Conservation (phyloP, 2,329 filamentous ascomycete genomes). For the Botryosphaeria dothidea region DNA sequence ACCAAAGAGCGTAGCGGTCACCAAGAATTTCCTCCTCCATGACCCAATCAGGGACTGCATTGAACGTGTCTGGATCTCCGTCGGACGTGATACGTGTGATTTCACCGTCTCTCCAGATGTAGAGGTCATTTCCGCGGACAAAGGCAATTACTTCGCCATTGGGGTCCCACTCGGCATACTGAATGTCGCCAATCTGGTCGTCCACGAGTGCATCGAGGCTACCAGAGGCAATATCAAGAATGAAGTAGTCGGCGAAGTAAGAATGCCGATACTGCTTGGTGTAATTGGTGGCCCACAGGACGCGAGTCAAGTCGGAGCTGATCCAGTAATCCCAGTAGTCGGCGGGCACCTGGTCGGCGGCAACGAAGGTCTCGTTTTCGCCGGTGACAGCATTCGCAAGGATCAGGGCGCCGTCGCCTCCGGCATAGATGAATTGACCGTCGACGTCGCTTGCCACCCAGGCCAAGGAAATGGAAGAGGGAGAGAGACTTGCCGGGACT, state of each 20-base stretch:
- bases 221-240: conserved; percentile 63
- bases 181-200: conserved; percentile 64
- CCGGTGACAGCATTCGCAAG: conserved; percentile 64
- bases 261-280: conserved; percentile 70
- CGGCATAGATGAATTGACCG: conserved; percentile 61
- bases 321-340: conserved; percentile 62
- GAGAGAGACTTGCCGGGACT: conserved; percentile 44
- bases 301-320: conserved; percentile 58
- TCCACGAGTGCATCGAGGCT: conserved; percentile 56
- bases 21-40: conserved; percentile 62
- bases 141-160: conserved; percentile 63
- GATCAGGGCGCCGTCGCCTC: conserved; percentile 51
- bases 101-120: conserved; percentile 56
- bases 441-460: conserved; percentile 63
- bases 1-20: conserved; percentile 56
- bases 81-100: conserved; percentile 60
- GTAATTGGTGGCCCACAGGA: conserved; percentile 65
- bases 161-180: conserved; percentile 65
- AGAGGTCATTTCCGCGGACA: conserved; percentile 67
- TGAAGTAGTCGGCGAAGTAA: conserved; percentile 66
- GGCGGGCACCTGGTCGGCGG: conserved; percentile 58
- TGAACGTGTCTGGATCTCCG: conserved; percentile 63
- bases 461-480: conserved; percentile 36
- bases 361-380: conserved; percentile 58
- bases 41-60: conserved; percentile 66